Conservation (phyloP, 345 rosid species). For the Camelina laxa region DNA sequence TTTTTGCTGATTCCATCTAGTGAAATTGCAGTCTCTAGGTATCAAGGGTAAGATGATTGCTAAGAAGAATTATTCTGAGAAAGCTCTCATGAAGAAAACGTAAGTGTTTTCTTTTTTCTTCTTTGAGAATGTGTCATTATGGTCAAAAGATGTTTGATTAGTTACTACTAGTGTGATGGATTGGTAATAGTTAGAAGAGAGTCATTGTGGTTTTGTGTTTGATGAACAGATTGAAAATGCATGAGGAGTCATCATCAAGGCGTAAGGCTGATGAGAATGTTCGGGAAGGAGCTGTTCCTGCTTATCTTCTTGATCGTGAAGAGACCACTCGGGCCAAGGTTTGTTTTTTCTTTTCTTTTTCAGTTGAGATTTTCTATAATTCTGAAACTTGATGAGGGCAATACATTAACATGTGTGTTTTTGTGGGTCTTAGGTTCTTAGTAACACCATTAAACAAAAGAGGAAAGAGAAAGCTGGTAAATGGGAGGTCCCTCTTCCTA, state of each 20-base stretch:
- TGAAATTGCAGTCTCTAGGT: conserved; percentile 58
- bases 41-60: conserved; percentile 83
- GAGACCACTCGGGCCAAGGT: conserved; percentile 84
- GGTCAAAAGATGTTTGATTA: neutral
- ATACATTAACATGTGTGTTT: conserved; percentile 10
- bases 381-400: neutral
- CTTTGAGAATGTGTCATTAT: neutral
- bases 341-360: neutral
- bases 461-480: conserved; percentile 97
- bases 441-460: conserved; percentile 94
- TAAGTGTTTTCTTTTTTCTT: conserved; percentile 38
- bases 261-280: conserved; percentile 89
- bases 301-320: conserved; percentile 96
- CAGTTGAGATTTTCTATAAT: neutral
- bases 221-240: conserved; percentile 75
- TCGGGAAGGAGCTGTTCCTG: conserved; percentile 93
- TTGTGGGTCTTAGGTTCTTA: conserved; percentile 59
- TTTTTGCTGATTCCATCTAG: conserved; percentile 12
- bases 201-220: neutral
- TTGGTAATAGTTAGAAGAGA: neutral
- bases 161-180: neutral
- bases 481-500: conserved; percentile 95
- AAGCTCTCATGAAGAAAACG: conserved; percentile 85
- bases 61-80: conserved; percentile 72
- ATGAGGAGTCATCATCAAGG: conserved; percentile 83